phyloP scores from a whole-genome alignment of 306 rosid genomes.

The Spatholobus suberectus region DNA sequence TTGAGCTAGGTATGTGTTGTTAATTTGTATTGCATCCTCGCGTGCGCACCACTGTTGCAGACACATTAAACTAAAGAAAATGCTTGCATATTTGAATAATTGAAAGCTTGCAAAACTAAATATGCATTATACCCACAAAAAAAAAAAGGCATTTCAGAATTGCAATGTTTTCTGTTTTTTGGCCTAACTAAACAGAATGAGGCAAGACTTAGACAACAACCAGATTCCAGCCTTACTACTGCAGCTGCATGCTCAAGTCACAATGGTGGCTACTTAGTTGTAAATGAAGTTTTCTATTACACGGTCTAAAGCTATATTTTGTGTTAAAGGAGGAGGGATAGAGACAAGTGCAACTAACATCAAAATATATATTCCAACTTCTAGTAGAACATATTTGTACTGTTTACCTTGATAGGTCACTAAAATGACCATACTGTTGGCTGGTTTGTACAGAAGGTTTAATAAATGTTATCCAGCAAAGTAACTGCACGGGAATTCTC shows the following conservation, averaged over 20 bases:
- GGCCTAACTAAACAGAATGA: constrained; percentile 4
- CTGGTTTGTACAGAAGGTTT: constrained; percentile 35
- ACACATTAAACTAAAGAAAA: not conserved
- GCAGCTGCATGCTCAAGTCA: not conserved
- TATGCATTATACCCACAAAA: not conserved
- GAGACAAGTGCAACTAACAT: constrained; percentile 8
- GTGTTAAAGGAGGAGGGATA: not conserved
- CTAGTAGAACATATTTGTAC: constrained; percentile 31
- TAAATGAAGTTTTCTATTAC: constrained; percentile 16
- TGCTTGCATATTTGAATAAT: not conserved
- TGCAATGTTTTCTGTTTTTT: not conserved
- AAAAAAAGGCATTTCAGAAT: not conserved
- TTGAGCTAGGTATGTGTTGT: not conserved
- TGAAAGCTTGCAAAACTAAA: constrained; percentile 1
- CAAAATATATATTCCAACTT: constrained; percentile 2
- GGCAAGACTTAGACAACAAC: not conserved
- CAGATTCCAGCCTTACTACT: not conserved
- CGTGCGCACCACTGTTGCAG: not conserved
- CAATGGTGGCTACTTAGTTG: not conserved
- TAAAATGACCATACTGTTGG: constrained; percentile 40
- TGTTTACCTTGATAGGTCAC: constrained; percentile 38
- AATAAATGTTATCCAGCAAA: constrained; percentile 41
- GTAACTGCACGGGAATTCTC: constrained; percentile 32
- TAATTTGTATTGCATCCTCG: not conserved
- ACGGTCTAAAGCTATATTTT: not conserved